phyloP scores from a whole-genome alignment of 1,284 basidiomycete species.

The Marasmius tenuissimus region DNA sequence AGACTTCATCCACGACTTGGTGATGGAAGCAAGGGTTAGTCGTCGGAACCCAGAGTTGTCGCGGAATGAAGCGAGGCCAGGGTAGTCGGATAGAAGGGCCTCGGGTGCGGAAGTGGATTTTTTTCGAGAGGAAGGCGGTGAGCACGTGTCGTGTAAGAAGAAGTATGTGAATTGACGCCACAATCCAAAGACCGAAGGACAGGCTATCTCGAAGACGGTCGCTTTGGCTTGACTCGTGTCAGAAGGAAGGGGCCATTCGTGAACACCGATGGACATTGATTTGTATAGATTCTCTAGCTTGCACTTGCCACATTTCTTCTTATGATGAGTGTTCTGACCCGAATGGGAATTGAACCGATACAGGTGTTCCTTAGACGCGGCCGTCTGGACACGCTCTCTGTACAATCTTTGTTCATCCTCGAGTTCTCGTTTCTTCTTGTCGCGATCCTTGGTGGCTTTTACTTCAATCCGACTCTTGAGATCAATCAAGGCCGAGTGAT shows the following conservation, averaged over 20 bases:
- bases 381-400: constrained; percentile 12
- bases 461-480: constrained; percentile 29
- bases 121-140: constrained; percentile 6
- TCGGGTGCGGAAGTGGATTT: not conserved
- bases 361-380: not conserved
- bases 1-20: constrained; percentile 36
- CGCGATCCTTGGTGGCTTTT: constrained; percentile 16
- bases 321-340: not conserved
- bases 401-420: constrained; percentile 16
- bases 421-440: constrained; percentile 25
- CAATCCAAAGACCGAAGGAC: constrained; percentile 36
- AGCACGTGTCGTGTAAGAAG: constrained; percentile 34
- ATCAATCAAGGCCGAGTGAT: constrained; percentile 13
- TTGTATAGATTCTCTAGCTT: constrained; percentile 17
- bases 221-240: constrained; percentile 20
- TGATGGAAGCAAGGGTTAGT: constrained; percentile 37
- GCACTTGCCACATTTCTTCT: constrained; percentile 32
- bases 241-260: constrained; percentile 52
- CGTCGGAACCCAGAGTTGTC: constrained; percentile 11
- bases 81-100: constrained; percentile 8
- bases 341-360: too few species aligned
- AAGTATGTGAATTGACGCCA: constrained; percentile 45
- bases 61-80: constrained; percentile 2
- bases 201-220: constrained; percentile 45
- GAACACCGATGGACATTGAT: constrained; percentile 31